Evolutionary conservation across 1,284 basidiomycete species (phyloP).

Genomic region (Leccinum variabile): DNA sequence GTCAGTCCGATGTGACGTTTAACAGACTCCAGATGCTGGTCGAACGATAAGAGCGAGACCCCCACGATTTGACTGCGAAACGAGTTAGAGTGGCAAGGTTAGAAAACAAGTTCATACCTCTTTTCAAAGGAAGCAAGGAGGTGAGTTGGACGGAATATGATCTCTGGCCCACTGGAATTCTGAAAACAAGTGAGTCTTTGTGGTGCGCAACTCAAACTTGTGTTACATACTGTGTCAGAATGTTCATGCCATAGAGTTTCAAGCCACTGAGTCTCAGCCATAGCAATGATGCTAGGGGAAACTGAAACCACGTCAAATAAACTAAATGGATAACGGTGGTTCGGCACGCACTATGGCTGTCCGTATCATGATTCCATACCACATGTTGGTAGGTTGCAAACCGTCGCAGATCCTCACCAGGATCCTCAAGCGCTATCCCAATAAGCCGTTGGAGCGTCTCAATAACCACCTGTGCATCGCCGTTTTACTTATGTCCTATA

Average conservation of each 20-base stretch:
- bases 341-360: constrained; percentile 35
- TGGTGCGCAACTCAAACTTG: neutral
- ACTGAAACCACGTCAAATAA: constrained; percentile 29
- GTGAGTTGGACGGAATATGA: constrained; percentile 29
- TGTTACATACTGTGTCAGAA: constrained; percentile 10
- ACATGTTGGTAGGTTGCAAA: constrained; percentile 56
- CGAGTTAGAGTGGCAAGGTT: constrained; percentile 1
- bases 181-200: constrained; percentile 14
- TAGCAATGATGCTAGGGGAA: constrained; percentile 33
- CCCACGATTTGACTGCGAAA: constrained; percentile 21
- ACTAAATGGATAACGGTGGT: neutral
- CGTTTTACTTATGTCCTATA: neutral
- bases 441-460: constrained; percentile 35
- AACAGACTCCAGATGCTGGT: constrained; percentile 38
- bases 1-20: constrained; percentile 37
- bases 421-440: constrained; percentile 36
- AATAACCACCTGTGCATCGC: constrained; percentile 13
- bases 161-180: constrained; percentile 22
- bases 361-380: constrained; percentile 48
- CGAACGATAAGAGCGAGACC: constrained; percentile 32
- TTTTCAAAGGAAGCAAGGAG: constrained; percentile 25
- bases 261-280: constrained; percentile 50
- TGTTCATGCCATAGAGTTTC: constrained; percentile 44
- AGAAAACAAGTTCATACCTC: constrained; percentile 21
- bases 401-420: constrained; percentile 39